Conservation (phyloP, 441 rosid species). For the Adansonia rubrostipa region DNA sequence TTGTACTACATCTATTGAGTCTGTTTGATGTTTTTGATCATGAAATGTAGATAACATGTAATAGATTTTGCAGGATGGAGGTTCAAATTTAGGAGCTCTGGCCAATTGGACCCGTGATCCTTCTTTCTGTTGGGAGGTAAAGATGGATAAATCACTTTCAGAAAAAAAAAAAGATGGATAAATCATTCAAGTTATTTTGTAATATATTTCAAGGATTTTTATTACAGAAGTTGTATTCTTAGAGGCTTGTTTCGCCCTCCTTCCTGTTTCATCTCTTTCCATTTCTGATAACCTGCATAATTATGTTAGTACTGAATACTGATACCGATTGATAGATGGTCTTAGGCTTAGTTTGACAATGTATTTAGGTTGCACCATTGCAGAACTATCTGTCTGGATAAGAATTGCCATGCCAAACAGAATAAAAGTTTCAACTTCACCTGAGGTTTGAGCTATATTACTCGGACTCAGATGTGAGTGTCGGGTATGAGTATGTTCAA, state of each 20-base stretch:
- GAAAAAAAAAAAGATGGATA: neutral
- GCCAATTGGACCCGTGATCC: constrained; percentile 57
- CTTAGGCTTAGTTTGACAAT: neutral
- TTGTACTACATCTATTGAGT: neutral
- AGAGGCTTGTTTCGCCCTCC: constrained; percentile 8
- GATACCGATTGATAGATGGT: neutral
- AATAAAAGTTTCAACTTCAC: neutral
- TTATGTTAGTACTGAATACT: neutral
- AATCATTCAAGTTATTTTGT: constrained; percentile 11
- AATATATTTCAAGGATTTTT: neutral
- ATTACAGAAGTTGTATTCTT: neutral
- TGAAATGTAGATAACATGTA: neutral
- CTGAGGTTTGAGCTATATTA: neutral
- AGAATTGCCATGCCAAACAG: neutral
- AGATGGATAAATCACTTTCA: too few species aligned
- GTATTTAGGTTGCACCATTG: neutral
- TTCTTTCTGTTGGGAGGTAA: constrained; percentile 80
- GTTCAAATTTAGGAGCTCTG: constrained; percentile 59
- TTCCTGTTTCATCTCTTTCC: neutral
- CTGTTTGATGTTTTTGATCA: constrained; percentile 13
- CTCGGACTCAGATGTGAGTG: too few species aligned
- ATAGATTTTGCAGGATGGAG: constrained; percentile 51
- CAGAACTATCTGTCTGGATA: neutral
- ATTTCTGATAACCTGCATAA: neutral
- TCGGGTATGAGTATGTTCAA: too few species aligned